Conservation (phyloP, 116 monocot species). For the Iris pallida region DNA sequence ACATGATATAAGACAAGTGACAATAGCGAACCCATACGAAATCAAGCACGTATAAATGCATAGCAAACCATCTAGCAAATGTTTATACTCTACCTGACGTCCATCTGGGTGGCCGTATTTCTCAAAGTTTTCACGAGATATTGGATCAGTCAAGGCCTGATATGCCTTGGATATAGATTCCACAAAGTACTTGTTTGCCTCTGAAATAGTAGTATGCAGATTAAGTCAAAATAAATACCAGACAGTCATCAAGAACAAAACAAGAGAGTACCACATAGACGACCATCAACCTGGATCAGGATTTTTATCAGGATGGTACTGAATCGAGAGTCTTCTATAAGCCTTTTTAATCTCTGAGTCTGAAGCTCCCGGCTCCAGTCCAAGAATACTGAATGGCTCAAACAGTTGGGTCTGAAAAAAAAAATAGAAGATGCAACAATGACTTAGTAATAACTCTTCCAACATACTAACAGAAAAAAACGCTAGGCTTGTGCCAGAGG, state of each 20-base stretch:
- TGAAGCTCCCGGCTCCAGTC: slow-evolving; percentile 75
- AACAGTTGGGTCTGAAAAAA: slow-evolving; percentile 63
- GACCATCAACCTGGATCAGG: slow-evolving; percentile 77
- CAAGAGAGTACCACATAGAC: slow-evolving; percentile 1
- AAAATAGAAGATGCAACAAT: neutral
- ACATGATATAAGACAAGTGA: neutral
- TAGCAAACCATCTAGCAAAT: neutral
- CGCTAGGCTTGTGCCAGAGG: no score
- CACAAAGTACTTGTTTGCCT: slow-evolving; percentile 72
- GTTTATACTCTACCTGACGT: slow-evolving; percentile 53
- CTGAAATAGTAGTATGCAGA: slow-evolving; percentile 21
- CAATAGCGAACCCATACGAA: neutral
- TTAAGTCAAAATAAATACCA: slow-evolving; percentile 2
- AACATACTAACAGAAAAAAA: no score
- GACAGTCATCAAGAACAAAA: neutral
- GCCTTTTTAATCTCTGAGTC: slow-evolving; percentile 93
- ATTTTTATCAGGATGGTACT: slow-evolving; percentile 97
- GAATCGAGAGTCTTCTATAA: slow-evolving; percentile 84
- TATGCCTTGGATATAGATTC: slow-evolving; percentile 95
- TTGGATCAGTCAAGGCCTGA: slow-evolving; percentile 82
- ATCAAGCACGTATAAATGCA: neutral
- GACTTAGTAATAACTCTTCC: no score
- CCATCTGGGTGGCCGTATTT: slow-evolving; percentile 98
- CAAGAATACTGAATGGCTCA: slow-evolving; percentile 93
- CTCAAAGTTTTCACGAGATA: slow-evolving; percentile 84